Evolutionary conservation across 768 basidiomycete species (phyloP), one percentile per base, ranked within the genome.

Genomic region (Trametes meyenii): DNA sequence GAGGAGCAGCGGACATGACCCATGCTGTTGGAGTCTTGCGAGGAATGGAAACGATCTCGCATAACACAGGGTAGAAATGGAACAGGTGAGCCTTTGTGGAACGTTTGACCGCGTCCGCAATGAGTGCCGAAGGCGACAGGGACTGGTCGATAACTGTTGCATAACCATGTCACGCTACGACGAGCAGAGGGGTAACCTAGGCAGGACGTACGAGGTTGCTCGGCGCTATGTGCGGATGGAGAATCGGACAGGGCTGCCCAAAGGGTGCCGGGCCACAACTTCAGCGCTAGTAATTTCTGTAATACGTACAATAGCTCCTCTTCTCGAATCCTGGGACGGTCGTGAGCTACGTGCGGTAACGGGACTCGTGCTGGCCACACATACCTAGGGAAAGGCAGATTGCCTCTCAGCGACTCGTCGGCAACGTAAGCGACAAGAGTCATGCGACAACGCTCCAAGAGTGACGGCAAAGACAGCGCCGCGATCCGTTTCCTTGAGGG

Each of bases 251-350:
- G 70, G 0, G 89, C 86, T 0, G 90, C 89, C 88, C 88, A 91
- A 8, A 94, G 73, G 2, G 86, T 85, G 2, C 90, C 90, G 13
- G 86, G 78, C 85, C 85, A 90, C 11, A 97, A 74, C n/a, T 80
- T 79, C 21, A 95, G 76, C 38, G 83, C 81, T 13, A 85, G 77
- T n/a, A 98, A 76, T 63, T 92, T 91, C 43, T 84, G 84, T 13
- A 98, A 75, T 26, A 94, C 83, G 69, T 95, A 96, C 1, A 96
- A 71, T 14, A 98, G 70, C 67, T 98, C 96, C 67, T 96, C 94
- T 73, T 98, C 94, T 24, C 93, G 83, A 0, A 86, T 84, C 56
- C 95, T 95, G 60, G 4, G 23, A 21, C 3, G 43, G 0, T 35
- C 38, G 48, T 12, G 60, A 40, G 44, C n/a, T 36, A 38, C 50